phyloP scores from a whole-genome alignment of 1,284 basidiomycete species.

The Inonotus hispidus region DNA sequence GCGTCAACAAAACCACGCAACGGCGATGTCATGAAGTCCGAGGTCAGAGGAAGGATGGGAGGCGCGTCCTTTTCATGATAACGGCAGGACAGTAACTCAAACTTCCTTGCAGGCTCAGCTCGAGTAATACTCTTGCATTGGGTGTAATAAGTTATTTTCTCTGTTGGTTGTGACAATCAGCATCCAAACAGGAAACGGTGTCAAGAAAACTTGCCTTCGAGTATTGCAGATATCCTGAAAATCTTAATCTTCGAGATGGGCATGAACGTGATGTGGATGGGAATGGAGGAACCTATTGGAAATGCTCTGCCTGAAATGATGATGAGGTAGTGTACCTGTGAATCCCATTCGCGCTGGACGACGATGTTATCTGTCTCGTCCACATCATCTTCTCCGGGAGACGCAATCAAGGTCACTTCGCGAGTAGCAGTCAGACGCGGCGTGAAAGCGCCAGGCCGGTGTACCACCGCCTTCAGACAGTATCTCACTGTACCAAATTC shows the following conservation, averaged over 20 bases:
- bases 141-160: slow-evolving; percentile 77
- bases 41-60: slow-evolving; percentile 63
- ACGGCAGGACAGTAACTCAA: slow-evolving; percentile 67
- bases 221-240: slow-evolving; percentile 67
- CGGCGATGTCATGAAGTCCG: slow-evolving; percentile 54
- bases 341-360: slow-evolving; percentile 90
- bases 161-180: slow-evolving; percentile 32
- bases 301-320: slow-evolving; percentile 78
- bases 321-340: slow-evolving; percentile 83
- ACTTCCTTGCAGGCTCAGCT: slow-evolving; percentile 65
- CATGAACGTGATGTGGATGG: slow-evolving; percentile 78
- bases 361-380: slow-evolving; percentile 83
- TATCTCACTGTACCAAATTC: slow-evolving; percentile 80
- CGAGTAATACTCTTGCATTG: slow-evolving; percentile 68
- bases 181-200: neutral
- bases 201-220: slow-evolving; percentile 63
- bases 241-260: slow-evolving; percentile 85
- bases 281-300: slow-evolving; percentile 79
- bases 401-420: slow-evolving; percentile 76
- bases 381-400: slow-evolving; percentile 72
- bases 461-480: slow-evolving; percentile 77
- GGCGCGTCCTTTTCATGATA: slow-evolving; percentile 41
- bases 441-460: slow-evolving; percentile 79
- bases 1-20: slow-evolving; percentile 41
- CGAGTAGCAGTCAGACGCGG: slow-evolving; percentile 65